Evolutionary conservation across 1,284 basidiomycete species (phyloP).

Genomic region (Fomitopsis schrenkii): DNA sequence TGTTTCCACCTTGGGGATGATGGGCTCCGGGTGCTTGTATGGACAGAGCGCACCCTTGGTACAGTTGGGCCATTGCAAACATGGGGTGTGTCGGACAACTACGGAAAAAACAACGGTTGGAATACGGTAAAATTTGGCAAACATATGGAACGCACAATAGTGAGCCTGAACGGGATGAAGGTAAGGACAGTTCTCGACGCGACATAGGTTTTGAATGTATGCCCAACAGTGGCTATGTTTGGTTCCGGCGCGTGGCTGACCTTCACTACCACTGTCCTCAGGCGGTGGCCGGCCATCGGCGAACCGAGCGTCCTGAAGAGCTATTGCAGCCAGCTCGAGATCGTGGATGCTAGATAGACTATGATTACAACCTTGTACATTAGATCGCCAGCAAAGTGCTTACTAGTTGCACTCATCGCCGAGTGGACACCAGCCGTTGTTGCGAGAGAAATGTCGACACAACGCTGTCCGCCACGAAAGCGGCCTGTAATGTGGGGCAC

Average conservation of each 20-base stretch:
- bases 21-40: constrained; percentile 30
- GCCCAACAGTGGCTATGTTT: constrained; percentile 39
- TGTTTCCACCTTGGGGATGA: constrained; percentile 18
- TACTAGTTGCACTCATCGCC: constrained; percentile 44
- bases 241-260: constrained; percentile 19
- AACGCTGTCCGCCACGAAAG: constrained; percentile 34
- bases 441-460: constrained; percentile 39
- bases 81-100: constrained; percentile 33
- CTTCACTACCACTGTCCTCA: constrained; percentile 4
- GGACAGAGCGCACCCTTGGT: constrained; percentile 24
- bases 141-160: constrained; percentile 26
- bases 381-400: constrained; percentile 15
- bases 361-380: neutral
- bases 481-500: constrained; percentile 12
- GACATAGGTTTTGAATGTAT: constrained; percentile 34
- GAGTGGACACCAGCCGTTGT: constrained; percentile 40
- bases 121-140: neutral
- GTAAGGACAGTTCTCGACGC: constrained; percentile 30
- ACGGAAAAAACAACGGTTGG: constrained; percentile 5
- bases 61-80: constrained; percentile 32
- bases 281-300: constrained; percentile 4
- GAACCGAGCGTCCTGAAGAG: constrained; percentile 21
- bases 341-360: constrained; percentile 37
- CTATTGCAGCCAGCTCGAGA: constrained; percentile 20
- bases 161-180: constrained; percentile 29